phyloP scores from a whole-genome alignment of 2,329 filamentous ascomycete genomes.

The Penicillium hesseltinei region DNA sequence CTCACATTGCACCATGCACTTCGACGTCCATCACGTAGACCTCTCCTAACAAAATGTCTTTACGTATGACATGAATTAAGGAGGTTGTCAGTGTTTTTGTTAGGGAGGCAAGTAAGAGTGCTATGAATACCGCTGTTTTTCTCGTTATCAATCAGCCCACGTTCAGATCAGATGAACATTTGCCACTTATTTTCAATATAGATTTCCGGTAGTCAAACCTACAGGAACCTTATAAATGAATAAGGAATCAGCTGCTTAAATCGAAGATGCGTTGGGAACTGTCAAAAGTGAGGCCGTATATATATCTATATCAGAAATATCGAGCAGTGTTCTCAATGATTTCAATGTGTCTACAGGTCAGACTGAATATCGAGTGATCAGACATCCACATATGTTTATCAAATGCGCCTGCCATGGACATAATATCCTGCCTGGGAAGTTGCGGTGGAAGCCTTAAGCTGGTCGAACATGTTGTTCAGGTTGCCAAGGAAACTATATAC shows the following conservation, averaged over 20 bases:
- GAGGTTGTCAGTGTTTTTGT: neutral
- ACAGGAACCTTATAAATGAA: neutral
- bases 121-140: neutral
- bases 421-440: neutral
- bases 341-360: neutral
- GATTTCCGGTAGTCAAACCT: neutral
- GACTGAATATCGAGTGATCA: neutral
- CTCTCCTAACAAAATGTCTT: no score
- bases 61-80: neutral
- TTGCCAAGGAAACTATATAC: neutral
- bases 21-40: no score
- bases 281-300: neutral
- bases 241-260: neutral
- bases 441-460: neutral
- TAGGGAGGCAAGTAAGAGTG: neutral
- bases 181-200: neutral
- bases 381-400: neutral
- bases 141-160: neutral
- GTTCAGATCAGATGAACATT: no score
- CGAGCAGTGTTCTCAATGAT: neutral
- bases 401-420: neutral
- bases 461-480: neutral
- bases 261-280: neutral
- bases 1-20: no score
- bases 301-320: neutral